Evolutionary conservation across 768 basidiomycete species (phyloP), one percentile per base, ranked within the genome.

Genomic region (Rhodotorula toruloides): DNA sequence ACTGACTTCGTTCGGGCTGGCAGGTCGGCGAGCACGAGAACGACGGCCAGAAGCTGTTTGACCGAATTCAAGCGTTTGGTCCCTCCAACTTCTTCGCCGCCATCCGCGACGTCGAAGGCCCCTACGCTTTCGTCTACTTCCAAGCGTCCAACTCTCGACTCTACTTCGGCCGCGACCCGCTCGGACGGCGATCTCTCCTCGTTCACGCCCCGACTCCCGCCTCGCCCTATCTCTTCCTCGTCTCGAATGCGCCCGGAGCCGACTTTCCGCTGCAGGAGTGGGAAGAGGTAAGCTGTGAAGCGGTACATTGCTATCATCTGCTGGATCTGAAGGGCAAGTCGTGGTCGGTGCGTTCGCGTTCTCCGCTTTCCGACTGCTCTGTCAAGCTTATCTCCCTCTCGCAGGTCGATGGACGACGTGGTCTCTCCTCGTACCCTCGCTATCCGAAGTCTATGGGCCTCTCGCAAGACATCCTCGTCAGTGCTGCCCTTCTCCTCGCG

Each of bases 51-150:
- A 83, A 82, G 68, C 77, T 85, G 1, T 81, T 83, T 54, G 72
- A 76, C 13, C 64, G 60, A 27, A 67, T 84, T 37, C 72, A 59
- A 34, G 54, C 70, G 6, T 59, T 68, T 13, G 75, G 74, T 0
- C 54, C 76, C 5, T 80, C 81, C 43, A 78, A 81, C n/a, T 77
- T 91, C 37, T 75, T 80, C 32, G 75, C 79, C 53, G 72, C 85
- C 0, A 80, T 92, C 47, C 83, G 82, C 31, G 76, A 70, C 34
- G 80, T 91, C 22, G 90, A 93, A 75, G 91, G 91, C 59, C 91
- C 91, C 85, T 92, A 90, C 76, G 90, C 89, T 0, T 85, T 91
- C 70, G 84, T 86, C 2, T 90, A 84, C 75, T 91, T 86, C 75
- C 83, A 88, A 60, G 50, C 56, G 3, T 4, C 44, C 2, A 61